Conservation (phyloP, 2,329 filamentous ascomycete species). For the Penicillium concentricum region DNA sequence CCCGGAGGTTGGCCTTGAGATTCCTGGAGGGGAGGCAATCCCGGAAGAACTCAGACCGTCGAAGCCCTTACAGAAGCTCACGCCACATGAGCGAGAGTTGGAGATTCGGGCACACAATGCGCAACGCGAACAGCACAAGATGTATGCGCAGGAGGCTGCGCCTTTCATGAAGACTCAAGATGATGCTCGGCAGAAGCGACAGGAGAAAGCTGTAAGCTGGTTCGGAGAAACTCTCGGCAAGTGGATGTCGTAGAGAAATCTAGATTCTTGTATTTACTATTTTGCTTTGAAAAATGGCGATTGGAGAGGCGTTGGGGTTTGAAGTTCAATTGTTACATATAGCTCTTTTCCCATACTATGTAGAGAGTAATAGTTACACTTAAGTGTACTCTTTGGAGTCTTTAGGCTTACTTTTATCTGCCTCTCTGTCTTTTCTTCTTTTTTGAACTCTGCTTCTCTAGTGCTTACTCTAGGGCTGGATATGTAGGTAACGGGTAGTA, state of each 20-base stretch:
- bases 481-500: neutral
- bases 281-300: conserved; percentile 1
- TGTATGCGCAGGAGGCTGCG: conserved; percentile 37
- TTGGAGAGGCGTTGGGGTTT: conserved; percentile 3
- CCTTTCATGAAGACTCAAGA: conserved; percentile 40
- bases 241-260: conserved; percentile 34
- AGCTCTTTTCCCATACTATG: neutral
- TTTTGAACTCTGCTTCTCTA: neutral
- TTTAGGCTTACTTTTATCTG: too few species aligned
- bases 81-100: conserved; percentile 48
- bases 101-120: conserved; percentile 42
- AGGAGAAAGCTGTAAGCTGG: conserved; percentile 41
- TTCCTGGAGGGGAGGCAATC: conserved; percentile 38
- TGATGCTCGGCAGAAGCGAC: conserved; percentile 37
- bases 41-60: conserved; percentile 37
- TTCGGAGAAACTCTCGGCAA: conserved; percentile 46
- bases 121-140: conserved; percentile 37
- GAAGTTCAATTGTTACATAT: neutral
- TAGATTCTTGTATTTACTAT: neutral
- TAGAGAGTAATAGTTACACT: neutral
- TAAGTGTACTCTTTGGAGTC: neutral
- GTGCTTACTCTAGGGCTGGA: neutral
- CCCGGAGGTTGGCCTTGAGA: conserved; percentile 25
- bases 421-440: neutral
- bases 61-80: conserved; percentile 42